Evolutionary conservation across 495 filamentous ascomycete species (phyloP), one percentile per base, ranked within the genome.

Genomic region (Pyrenopolyporus hunteri): DNA sequence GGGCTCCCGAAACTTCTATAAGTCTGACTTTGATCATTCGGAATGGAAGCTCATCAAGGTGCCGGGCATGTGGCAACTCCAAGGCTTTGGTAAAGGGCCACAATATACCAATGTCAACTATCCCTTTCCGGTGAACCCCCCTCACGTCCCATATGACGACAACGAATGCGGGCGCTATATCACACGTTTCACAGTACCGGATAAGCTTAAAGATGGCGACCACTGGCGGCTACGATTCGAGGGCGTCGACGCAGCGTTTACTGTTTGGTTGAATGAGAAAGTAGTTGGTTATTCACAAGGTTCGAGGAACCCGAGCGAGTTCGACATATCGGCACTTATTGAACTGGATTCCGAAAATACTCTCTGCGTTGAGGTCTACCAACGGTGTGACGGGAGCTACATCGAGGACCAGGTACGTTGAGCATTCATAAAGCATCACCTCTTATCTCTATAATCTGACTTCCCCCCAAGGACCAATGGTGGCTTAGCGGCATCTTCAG

Each of bases 11-110:
- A 70, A 74, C 26, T 79, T 79, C 67, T 59, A 74, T 33, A 69
- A 73, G 20, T 65, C 77, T 14, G 56, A 53, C 14, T 68, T 70
- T 36, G 62, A 68, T 32, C 57, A 58, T 3, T 35, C 57, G 0
- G 72, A 72, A 44, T 90, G 87, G 86, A 72, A 65, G n/a, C 60
- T 76, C 31, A 85, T 88, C 51, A 56, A 77, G 28, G 87, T 89
- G 7, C 87, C 86, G 0, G 83, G 85, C 8, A 86, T 87, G 79
- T 90, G 87, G 87, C 87, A 89, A 63, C 72, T 86, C 11, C 85
- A 89, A 60, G 85, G 85, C 33, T 84, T 83, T 57, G 85, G 85
- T 9, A 79, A 78, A 51, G 77, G 77, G 8, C 84, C 85, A 2
- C 84, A 87, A 32, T 89, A 89, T 49, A 89, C 85, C 11, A 90